Conservation (phyloP, 208 protist species). For the Blechomonas ayalai region DNA sequence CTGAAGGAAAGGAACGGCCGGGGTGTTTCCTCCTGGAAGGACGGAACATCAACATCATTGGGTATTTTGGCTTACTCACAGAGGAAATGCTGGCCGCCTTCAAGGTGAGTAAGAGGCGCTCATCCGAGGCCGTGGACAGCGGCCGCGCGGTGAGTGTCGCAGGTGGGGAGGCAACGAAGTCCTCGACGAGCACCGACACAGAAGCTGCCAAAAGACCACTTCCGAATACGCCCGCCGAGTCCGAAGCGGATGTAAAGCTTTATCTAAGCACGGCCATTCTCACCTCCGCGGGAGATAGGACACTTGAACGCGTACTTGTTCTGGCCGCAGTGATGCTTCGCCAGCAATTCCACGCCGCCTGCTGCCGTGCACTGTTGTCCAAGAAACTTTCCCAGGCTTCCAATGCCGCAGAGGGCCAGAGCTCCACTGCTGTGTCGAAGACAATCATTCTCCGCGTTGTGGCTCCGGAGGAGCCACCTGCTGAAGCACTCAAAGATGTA, state of each 20-base stretch:
- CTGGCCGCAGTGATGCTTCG: conserved; percentile 75
- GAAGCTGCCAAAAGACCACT: background rate
- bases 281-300: conserved; percentile 71
- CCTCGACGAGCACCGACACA: background rate
- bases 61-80: conserved; percentile 73
- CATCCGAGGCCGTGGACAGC: background rate
- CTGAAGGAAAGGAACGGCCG: conserved; percentile 52
- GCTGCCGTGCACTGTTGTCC: conserved; percentile 15
- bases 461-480: background rate
- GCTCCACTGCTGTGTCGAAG: too few species aligned
- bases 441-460: too few species aligned
- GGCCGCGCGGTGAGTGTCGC: background rate
- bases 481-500: background rate
- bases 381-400: too few species aligned
- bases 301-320: conserved; percentile 73
- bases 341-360: conserved; percentile 53
- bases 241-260: conserved; percentile 15
- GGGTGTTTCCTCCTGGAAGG: conserved; percentile 58
- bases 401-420: too few species aligned
- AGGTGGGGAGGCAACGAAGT: background rate
- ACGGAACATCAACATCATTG: conserved; percentile 75
- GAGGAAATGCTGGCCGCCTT: conserved; percentile 47
- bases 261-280: conserved; percentile 62
- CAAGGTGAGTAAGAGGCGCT: conserved; percentile 38
- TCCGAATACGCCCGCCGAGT: too few species aligned